Evolutionary conservation across 345 rosid genomes (phyloP), one percentile per base, ranked within the genome.

Genomic region (Eucalyptus victrix): DNA sequence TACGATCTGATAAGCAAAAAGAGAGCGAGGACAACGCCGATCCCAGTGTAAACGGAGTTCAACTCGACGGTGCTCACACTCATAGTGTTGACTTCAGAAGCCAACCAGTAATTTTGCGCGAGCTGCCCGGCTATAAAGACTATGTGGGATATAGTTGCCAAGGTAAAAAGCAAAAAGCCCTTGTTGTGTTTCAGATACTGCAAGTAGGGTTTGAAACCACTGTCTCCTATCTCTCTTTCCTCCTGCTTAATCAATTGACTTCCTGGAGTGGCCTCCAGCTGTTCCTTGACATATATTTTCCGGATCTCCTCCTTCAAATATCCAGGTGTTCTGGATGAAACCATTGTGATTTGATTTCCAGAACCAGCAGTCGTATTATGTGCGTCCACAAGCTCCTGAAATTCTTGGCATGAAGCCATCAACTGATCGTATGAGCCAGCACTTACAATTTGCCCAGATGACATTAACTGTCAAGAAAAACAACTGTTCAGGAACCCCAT

Each of bases 201-300:
- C 45, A 92, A n/a, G 90, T 92, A 95, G 87, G 96, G 93, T 91
- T 91, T 94, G 69, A 92, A 91, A 86, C 96, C 96, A 30, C 92
- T 87, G 90, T 92, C 91, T 81, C 97, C 95, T 37, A 53, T 86
- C 91, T 94, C 96, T 67, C 91, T 91, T 90, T 93, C 96, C 90
- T 94, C 96, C 88, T 90, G 86, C 90, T 92, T 90, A 30, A 94
- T 93, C 89, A 95, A 67, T 42, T 95, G 97, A 49, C 93, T 93
- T 28, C 88, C 90, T 3, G 16, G 19, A 32, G 92, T 28, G 72
- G 87, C 86, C 50, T 19, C 50, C 10, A 81, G 26, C 42, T 86
- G 53, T 88, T 92, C 91, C 28, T 18, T 60, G 9, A 45, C 87
- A 21, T 50, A 18, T 32, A 72, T 54, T 47, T 86, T 91, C 91